phyloP scores from a whole-genome alignment of 768 basidiomycete species.

The Boletus patriciae region DNA sequence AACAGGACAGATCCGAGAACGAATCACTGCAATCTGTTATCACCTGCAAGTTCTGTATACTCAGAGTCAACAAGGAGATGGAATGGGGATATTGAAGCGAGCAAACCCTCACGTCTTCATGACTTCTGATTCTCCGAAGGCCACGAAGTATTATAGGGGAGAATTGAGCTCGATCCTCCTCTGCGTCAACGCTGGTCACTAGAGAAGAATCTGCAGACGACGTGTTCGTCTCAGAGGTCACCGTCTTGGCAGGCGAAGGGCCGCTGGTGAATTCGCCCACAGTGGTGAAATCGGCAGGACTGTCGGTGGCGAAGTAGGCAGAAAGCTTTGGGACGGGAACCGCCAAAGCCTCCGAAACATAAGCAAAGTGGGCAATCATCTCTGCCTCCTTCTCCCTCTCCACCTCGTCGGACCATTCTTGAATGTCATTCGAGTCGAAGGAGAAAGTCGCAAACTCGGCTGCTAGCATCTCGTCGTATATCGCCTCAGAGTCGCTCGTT shows the following conservation, averaged over 20 bases:
- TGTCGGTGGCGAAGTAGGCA: not conserved
- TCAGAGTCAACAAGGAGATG: not conserved
- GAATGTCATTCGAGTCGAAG: conserved; percentile 9
- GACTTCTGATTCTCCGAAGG: conserved; percentile 7
- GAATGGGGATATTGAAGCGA: not conserved
- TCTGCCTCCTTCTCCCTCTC: conserved; percentile 10
- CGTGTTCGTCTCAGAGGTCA: not conserved
- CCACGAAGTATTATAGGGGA: not conserved
- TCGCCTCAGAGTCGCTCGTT: conserved; percentile 1
- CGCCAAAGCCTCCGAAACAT: conserved; percentile 7
- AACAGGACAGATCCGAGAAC: conserved; percentile 2
- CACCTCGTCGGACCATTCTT: conserved; percentile 17
- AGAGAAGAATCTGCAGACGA: conserved; percentile 12
- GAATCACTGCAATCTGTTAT: not conserved
- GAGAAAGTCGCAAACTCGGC: conserved; percentile 13
- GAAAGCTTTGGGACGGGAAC: conserved; percentile 13
- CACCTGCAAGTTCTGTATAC: not conserved
- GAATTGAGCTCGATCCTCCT: not conserved
- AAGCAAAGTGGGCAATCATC: conserved; percentile 18
- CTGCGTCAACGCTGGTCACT: not conserved
- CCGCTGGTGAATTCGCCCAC: not conserved
- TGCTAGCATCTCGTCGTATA: conserved; percentile 9
- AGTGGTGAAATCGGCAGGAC: not conserved
- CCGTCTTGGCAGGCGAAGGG: conserved; percentile 5
- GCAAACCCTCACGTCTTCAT: conserved; percentile 6